Evolutionary conservation across 2,329 filamentous ascomycete genomes (phyloP), one percentile per base, ranked within the genome.

Genomic region (Epichloe scottii): DNA sequence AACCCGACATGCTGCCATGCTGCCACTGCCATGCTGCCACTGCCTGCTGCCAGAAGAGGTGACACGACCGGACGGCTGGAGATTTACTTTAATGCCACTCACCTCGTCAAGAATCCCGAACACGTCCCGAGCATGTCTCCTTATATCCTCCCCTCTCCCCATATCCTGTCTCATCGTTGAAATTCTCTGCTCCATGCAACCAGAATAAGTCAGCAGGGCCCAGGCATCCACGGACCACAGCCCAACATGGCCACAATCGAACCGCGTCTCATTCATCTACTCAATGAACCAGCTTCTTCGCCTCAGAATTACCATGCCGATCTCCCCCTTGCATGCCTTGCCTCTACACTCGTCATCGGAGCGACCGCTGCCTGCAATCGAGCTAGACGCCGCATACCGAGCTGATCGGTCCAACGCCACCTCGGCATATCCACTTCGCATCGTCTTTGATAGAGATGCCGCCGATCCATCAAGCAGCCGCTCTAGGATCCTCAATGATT

Each of bases 211-310:
- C 33, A 39, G 8, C 26, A 30, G 7, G 26, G 8, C 26, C 7
- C n/a, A 43, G 44, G 47, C 51, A 49, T 21, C n/a, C 35, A 40
- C 46, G 40, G 50, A 42, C 39, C 72, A 78, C 46, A 47, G 50
- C 46, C 43, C 72, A 78, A 66, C 67, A 81, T 81, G 77, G 77
- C 78, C 58, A 82, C 78, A 62, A 83, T 83, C 68, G 80, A 84
- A 73, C 80, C 80, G 62, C 77, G 79, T 62, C 71, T 84, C 57
- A 84, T 82, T 62, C 78, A 82, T 63, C 68, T 83, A 57, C 71
- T 83, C 60, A 83, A 83, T 65, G 75, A 79, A 60, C 72, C 71
- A 46, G 71, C 70, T 19, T 53, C 53, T 41, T 70, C 71, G 55
- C 72, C 74, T 44, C 71, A 71, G 57, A 67, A 69, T 58, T 70